These are phyloP conservation scores for Cladorrhinum sp. DNA, from an alignment of 2,329 filamentous ascomycete species.

Conservation along the genomic window DNA sequence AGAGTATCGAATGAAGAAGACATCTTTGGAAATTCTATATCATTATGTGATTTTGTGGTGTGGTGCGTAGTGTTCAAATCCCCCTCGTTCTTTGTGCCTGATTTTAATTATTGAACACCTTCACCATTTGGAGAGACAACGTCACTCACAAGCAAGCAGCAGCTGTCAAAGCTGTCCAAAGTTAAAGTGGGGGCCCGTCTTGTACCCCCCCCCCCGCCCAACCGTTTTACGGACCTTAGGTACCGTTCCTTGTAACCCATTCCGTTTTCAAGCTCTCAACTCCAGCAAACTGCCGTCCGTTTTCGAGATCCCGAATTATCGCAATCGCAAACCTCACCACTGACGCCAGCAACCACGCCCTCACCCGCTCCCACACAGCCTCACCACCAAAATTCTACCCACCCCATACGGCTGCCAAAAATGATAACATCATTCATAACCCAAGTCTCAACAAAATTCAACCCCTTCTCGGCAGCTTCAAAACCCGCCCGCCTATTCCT, in stretches of 20 bases:
- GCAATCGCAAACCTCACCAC: not conserved
- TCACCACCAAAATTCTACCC: not conserved
- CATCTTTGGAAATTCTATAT: conserved; percentile 29
- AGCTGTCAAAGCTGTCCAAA: not conserved
- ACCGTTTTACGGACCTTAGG: no score
- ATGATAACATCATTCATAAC: conserved; percentile 90
- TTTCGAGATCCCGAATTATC: no score
- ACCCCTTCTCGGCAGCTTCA: conserved; percentile 78
- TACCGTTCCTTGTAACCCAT: no score
- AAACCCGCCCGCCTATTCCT: conserved; percentile 88
- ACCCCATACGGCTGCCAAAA: conserved; percentile 27
- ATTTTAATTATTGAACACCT: not conserved
- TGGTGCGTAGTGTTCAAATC: not conserved
- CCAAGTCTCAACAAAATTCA: conserved; percentile 82
- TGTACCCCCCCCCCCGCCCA: no score
- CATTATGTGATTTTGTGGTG: not conserved
- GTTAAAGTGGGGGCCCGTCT: not conserved
- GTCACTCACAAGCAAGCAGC: not conserved
- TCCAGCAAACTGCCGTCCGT: no score
- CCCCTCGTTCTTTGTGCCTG: not conserved
- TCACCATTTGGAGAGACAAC: no score
- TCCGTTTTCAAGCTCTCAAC: no score
- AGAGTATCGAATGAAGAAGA: conserved; percentile 52
- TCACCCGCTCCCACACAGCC: not conserved
- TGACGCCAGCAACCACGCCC: no score